Conservation (phyloP, 768 basidiomycete genomes). For the Tephrocybe sp. region DNA sequence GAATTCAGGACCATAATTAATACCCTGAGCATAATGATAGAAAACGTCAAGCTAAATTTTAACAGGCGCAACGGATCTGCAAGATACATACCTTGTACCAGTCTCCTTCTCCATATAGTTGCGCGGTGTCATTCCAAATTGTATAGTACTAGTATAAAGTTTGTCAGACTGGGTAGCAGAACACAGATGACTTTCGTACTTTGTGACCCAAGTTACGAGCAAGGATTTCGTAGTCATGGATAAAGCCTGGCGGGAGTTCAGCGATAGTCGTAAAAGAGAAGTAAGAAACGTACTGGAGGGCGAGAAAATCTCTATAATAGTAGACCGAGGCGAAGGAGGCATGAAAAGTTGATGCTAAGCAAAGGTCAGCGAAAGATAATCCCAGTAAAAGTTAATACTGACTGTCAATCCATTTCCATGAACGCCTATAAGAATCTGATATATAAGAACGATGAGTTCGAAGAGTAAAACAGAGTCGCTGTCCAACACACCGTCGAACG, state of each 20-base stretch:
- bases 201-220: slow-evolving; percentile 42
- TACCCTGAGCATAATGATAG: slow-evolving; percentile 1
- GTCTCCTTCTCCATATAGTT: slow-evolving; percentile 29
- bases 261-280: neutral
- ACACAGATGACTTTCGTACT: slow-evolving; percentile 15
- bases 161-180: neutral
- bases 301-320: slow-evolving; percentile 69
- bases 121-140: slow-evolving; percentile 64
- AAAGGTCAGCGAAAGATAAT: neutral
- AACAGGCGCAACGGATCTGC: neutral
- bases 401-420: slow-evolving; percentile 72
- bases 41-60: neutral
- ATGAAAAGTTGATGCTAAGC: slow-evolving; percentile 61
- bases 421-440: slow-evolving; percentile 57
- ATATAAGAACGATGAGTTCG: neutral
- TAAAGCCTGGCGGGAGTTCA: slow-evolving; percentile 25
- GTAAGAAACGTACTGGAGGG: slow-evolving; percentile 41
- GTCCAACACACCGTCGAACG: slow-evolving; percentile 53
- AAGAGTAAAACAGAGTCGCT: neutral
- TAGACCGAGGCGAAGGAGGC: slow-evolving; percentile 57
- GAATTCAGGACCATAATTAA: slow-evolving; percentile 4
- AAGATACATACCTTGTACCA: slow-evolving; percentile 24
- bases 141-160: slow-evolving; percentile 51
- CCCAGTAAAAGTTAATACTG: neutral
- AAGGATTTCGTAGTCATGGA: slow-evolving; percentile 42